Evolutionary conservation across 2,329 filamentous ascomycete genomes (phyloP).

Genomic region (Rachicladosporium sp.): DNA sequence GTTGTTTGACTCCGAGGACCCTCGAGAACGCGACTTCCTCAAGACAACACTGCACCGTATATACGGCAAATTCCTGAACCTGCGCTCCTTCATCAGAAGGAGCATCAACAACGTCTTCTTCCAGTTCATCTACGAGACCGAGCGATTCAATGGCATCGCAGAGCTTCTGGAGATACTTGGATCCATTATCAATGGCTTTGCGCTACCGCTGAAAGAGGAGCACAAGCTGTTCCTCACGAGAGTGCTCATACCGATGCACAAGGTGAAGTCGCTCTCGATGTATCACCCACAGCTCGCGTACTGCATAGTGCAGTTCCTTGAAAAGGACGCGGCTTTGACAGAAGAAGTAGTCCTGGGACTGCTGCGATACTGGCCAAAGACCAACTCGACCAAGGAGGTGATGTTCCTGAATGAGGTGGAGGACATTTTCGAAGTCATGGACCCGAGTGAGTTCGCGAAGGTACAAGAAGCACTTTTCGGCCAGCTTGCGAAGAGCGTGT

Average conservation of each 20-base stretch:
- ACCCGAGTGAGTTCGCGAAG: constrained; percentile 95
- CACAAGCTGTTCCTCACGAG: constrained; percentile 96
- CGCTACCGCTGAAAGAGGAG: constrained; percentile 90
- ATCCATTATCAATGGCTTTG: constrained; percentile 98
- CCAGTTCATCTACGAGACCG: constrained; percentile 97
- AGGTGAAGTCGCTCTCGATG: constrained; percentile 99
- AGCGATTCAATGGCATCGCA: constrained; percentile 95
- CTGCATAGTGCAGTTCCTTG: constrained; percentile 96
- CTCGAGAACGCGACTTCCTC: constrained; percentile 88
- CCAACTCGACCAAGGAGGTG: constrained; percentile 98
- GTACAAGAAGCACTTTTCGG: constrained; percentile 97
- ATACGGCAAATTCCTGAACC: constrained; percentile 96
- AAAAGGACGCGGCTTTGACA: constrained; percentile 92
- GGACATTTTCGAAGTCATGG: constrained; percentile 99
- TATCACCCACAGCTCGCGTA: constrained; percentile 97
- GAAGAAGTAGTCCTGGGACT: constrained; percentile 95
- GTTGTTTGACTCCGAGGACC: constrained; percentile 95
- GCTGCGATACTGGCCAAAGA: constrained; percentile 95
- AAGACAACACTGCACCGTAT: constrained; percentile 97
- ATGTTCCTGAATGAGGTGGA: constrained; percentile 99
- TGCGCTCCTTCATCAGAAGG: constrained; percentile 89
- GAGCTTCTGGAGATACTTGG: constrained; percentile 93
- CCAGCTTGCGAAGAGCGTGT: constrained; percentile 92
- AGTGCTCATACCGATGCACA: constrained; percentile 86
- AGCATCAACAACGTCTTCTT: constrained; percentile 99